Evolutionary conservation across 768 basidiomycete species (phyloP).

Genomic region (Tylopilus intermedius): DNA sequence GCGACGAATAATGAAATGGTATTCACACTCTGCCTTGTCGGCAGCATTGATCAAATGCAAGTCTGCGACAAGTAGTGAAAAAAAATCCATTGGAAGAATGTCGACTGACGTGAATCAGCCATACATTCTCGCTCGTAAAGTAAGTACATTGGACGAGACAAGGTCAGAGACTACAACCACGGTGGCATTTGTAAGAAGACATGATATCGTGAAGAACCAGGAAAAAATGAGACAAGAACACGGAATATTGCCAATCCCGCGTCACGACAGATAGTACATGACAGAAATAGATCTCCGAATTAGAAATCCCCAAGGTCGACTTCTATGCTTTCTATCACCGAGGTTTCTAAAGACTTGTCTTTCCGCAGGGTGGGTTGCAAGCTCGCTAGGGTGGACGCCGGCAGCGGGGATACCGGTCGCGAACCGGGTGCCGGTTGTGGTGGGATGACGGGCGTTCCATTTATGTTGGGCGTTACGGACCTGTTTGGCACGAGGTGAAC

Average conservation of each 20-base stretch:
- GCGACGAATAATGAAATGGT: slow-evolving; percentile 5
- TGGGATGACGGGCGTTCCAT: slow-evolving; percentile 38
- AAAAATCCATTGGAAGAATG: not conserved
- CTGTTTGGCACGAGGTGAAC: slow-evolving; percentile 20
- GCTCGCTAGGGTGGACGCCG: slow-evolving; percentile 19
- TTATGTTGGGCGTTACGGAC: slow-evolving; percentile 45
- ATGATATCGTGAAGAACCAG: not conserved
- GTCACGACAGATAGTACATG: slow-evolving; percentile 5
- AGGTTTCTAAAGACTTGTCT: slow-evolving; percentile 47
- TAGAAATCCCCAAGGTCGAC: slow-evolving; percentile 78
- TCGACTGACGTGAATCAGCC: slow-evolving; percentile 7
- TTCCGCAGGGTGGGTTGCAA: slow-evolving; percentile 28
- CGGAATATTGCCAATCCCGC: not conserved
- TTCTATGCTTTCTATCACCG: slow-evolving; percentile 62
- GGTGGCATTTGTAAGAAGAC: not conserved
- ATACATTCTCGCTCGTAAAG: not conserved
- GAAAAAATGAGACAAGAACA: not conserved
- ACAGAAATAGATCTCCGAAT: slow-evolving; percentile 4
- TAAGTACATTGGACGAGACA: slow-evolving; percentile 5
- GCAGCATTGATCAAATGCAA: not conserved
- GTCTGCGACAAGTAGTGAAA: not conserved
- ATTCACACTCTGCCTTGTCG: not conserved
- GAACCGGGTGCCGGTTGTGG: slow-evolving; percentile 23
- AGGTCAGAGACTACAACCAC: slow-evolving; percentile 1
- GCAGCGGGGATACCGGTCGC: slow-evolving; percentile 36